These are phyloP conservation scores for Flaveria linearis DNA, from an alignment of 129 eudicot genomes.

Conservation along the genomic window DNA sequence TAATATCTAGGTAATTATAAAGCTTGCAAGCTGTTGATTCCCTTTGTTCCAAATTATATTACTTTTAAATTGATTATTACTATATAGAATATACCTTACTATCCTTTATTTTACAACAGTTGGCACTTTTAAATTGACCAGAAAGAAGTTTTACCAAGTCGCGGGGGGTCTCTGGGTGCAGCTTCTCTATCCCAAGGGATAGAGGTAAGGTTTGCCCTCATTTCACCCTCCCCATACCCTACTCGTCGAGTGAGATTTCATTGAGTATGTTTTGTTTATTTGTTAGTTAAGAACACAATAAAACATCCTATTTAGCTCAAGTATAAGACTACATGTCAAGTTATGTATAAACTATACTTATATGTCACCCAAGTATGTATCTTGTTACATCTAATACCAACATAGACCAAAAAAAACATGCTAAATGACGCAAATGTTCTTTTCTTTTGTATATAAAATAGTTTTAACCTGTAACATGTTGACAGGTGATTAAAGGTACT, in stretches of 20 bases:
- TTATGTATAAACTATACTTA: background rate
- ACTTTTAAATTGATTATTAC: background rate
- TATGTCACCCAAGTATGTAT: background rate
- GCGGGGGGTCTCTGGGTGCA: too few species aligned
- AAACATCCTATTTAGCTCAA: background rate
- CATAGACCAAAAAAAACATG: background rate
- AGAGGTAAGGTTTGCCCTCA: too few species aligned
- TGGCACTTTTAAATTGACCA: too few species aligned
- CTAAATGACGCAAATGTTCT: background rate
- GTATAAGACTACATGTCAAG: background rate
- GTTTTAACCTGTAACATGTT: background rate
- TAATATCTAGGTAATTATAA: background rate
- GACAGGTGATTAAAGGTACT: background rate
- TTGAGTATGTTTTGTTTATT: too few species aligned
- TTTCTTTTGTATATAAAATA: background rate
- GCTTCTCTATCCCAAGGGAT: too few species aligned
- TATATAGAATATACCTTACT: background rate
- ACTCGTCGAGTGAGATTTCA: too few species aligned
- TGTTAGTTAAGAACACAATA: background rate
- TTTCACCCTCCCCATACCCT: too few species aligned
- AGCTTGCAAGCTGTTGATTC: conserved; percentile 1
- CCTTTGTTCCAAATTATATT: background rate
- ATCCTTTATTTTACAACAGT: background rate
- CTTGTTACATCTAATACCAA: background rate
- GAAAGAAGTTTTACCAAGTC: too few species aligned